A percentile compares a stretch with the other conserved stretches of the same genome.
Conservation (phyloP, 768 basidiomycete species). For the Dentipellis sp. region DNA sequence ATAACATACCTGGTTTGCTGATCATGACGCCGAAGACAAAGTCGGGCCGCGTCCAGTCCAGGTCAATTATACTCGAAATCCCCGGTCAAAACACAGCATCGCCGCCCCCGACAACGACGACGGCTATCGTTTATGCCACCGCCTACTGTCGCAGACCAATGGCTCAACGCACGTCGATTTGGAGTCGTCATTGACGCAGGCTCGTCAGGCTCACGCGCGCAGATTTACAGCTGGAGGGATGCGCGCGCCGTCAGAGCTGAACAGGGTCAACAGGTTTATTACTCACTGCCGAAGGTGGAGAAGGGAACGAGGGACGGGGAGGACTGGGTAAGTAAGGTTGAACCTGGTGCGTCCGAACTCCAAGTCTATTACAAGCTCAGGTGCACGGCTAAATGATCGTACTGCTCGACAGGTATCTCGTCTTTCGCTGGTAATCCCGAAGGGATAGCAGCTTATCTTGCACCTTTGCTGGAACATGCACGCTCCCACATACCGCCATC, state of each 20-base stretch:
- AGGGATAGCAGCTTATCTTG: constrained; percentile 64
- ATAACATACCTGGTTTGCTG: not conserved
- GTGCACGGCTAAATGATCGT: not conserved
- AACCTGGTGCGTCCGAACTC: constrained; percentile 63
- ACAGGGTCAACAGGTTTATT: constrained; percentile 37
- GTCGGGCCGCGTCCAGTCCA: too few species aligned
- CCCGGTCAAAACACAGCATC: not conserved
- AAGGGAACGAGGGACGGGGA: constrained; percentile 80
- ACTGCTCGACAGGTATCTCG: constrained; percentile 61
- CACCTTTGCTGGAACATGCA: constrained; percentile 80
- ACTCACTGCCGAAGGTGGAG: constrained; percentile 74
- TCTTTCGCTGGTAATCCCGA: constrained; percentile 64
- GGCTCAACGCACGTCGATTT: constrained; percentile 75
- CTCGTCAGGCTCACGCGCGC: constrained; percentile 90
- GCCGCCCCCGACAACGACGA: not conserved
- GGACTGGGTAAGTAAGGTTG: constrained; percentile 85
- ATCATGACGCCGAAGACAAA: too few species aligned
- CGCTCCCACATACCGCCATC: constrained; percentile 78
- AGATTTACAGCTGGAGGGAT: constrained; percentile 96
- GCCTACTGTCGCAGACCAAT: constrained; percentile 58
- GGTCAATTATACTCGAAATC: too few species aligned
- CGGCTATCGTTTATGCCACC: constrained; percentile 50
- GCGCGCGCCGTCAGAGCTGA: constrained; percentile 52
- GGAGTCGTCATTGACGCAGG: constrained; percentile 98
- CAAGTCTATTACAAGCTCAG: not conserved